These are phyloP conservation scores for Fragilariopsis cylindrus DNA, from an alignment of 108 stramenopile genomes.

Conservation along the genomic window DNA sequence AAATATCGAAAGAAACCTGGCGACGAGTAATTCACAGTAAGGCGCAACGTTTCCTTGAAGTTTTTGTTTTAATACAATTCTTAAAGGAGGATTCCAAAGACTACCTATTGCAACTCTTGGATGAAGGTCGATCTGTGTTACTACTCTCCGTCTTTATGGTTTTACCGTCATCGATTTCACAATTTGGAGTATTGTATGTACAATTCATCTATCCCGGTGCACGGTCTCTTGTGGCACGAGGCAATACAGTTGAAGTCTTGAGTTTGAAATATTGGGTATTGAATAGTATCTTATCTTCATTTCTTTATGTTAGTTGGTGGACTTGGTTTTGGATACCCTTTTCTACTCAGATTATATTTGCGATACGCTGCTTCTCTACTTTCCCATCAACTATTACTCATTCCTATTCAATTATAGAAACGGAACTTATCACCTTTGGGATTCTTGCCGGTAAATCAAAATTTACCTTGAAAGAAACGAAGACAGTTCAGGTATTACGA, in stretches of 20 bases:
- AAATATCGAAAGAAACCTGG: slow-evolving; percentile 36
- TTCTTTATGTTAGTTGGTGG: slow-evolving; percentile 44
- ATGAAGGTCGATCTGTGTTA: slow-evolving; percentile 58
- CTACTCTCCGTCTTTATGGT: slow-evolving; percentile 73
- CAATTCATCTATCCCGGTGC: slow-evolving; percentile 66
- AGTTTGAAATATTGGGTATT: slow-evolving; percentile 81
- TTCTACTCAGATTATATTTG: slow-evolving; percentile 65
- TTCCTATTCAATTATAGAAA: slow-evolving; percentile 50
- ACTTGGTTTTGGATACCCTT: slow-evolving; percentile 77
- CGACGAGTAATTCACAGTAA: slow-evolving; percentile 28
- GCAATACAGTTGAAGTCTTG: slow-evolving; percentile 24
- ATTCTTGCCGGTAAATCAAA: slow-evolving; percentile 36
- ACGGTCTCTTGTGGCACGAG: slow-evolving; percentile 36
- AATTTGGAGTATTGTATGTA: slow-evolving; percentile 77
- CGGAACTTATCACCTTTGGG: slow-evolving; percentile 66
- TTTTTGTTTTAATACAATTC: slow-evolving; percentile 55
- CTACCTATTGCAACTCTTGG: slow-evolving; percentile 51
- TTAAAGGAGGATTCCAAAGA: slow-evolving; percentile 50
- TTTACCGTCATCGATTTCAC: slow-evolving; percentile 72
- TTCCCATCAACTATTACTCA: slow-evolving; percentile 49
- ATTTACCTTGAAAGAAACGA: slow-evolving; percentile 23
- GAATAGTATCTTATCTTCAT: slow-evolving; percentile 49
- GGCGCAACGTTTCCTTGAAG: slow-evolving; percentile 38
- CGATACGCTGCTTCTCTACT: slow-evolving; percentile 65
- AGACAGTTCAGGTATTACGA: slow-evolving; percentile 26